These are phyloP conservation scores for Tricholoma matsutake DNA, from an alignment of 768 basidiomycete species.

Conservation along the genomic window DNA sequence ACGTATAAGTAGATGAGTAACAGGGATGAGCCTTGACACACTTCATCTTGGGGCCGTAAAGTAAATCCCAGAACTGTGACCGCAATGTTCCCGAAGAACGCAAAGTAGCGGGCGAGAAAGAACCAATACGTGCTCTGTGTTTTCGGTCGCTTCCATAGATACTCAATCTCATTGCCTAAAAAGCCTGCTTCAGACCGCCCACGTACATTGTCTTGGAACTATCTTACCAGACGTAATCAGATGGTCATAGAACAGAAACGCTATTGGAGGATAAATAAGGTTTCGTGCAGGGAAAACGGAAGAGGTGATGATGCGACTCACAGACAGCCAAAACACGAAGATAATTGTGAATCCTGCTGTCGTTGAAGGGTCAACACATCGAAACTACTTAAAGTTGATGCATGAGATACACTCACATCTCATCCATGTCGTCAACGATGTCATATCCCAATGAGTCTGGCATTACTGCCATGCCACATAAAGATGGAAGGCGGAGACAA, in stretches of 20 bases:
- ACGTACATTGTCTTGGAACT: background rate
- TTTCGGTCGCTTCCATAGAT: constrained; percentile 43
- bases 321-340: constrained; percentile 32
- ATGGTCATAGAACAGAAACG: constrained; percentile 40
- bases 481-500: background rate
- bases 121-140: constrained; percentile 40
- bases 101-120: constrained; percentile 48
- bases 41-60: constrained; percentile 13
- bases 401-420: constrained; percentile 6
- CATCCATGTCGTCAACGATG: constrained; percentile 5
- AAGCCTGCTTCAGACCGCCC: background rate
- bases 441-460: constrained; percentile 8
- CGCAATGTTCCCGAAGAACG: constrained; percentile 37
- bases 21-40: constrained; percentile 11
- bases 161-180: constrained; percentile 37
- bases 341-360: constrained; percentile 23
- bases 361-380: constrained; percentile 7
- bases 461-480: constrained; percentile 8
- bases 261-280: constrained; percentile 16
- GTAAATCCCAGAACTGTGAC: constrained; percentile 30
- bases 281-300: background rate
- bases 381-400: background rate
- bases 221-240: constrained; percentile 32
- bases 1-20: background rate
- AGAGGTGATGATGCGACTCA: constrained; percentile 16